phyloP scores from a whole-genome alignment of 192 early-diverging fungal species.

The Backusella parvicylindrica region DNA sequence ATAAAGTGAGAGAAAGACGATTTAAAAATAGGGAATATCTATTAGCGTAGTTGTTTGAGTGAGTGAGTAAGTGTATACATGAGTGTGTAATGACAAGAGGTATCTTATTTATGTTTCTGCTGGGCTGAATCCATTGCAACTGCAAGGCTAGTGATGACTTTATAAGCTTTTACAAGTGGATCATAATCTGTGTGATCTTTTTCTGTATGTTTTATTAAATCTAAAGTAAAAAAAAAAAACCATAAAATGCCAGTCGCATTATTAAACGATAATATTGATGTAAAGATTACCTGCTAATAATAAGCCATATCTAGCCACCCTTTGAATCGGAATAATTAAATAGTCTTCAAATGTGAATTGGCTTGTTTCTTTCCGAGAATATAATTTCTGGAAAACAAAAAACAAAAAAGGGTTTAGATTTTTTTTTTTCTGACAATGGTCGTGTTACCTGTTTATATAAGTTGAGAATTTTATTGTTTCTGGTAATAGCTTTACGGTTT shows the following conservation, averaged over 20 bases:
- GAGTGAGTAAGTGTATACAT: background rate
- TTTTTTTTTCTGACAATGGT: background rate
- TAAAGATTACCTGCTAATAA: slow-evolving; percentile 43
- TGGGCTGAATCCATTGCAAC: slow-evolving; percentile 23
- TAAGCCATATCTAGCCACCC: slow-evolving; percentile 69
- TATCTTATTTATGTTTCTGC: slow-evolving; percentile 8
- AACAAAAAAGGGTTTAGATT: background rate
- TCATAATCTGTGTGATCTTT: slow-evolving; percentile 20
- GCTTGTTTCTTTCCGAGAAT: slow-evolving; percentile 40
- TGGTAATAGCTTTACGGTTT: slow-evolving; percentile 20
- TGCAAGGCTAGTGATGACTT: slow-evolving; percentile 22
- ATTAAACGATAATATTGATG: background rate
- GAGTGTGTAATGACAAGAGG: background rate
- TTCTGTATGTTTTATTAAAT: slow-evolving; percentile 30
- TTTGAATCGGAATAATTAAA: slow-evolving; percentile 76
- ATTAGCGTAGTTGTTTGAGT: background rate
- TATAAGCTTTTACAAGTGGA: slow-evolving; percentile 20
- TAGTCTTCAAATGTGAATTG: slow-evolving; percentile 62
- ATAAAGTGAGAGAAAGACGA: background rate
- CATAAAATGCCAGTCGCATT: background rate
- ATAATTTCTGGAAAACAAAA: slow-evolving; percentile 13
- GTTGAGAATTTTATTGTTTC: slow-evolving; percentile 18
- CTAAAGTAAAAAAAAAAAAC: background rate
- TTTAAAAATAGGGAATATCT: background rate
- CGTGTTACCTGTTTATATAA: slow-evolving; percentile 14